Evolutionary conservation across 805 yeast genomes (phyloP), one percentile per base, ranked within the genome.

Genomic region (Wickerhamiella hasegawae): DNA sequence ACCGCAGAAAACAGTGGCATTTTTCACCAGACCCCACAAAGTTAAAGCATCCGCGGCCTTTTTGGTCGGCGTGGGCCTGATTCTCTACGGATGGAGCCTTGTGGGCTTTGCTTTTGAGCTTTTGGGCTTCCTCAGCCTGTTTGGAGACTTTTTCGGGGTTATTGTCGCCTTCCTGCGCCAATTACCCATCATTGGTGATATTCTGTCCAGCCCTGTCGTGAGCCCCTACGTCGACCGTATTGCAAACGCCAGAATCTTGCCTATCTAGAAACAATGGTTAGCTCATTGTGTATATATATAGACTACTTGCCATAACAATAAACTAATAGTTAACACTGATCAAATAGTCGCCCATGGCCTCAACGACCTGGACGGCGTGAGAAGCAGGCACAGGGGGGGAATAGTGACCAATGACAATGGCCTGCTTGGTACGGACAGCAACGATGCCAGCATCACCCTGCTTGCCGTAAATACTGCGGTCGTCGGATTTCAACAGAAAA

Each of bases 81-180:
- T 90, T 36, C 60, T 87, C 38, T 48, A 71, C 46, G 79, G 78
- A 49, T 67, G 76, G 60, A 72, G 96, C 1, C 80, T 90, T 51
- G 48, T 76, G 18, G 98, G 98, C 6, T 87, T 90, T 50, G 53
- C 76, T 2, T 59, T 87, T 27, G 98, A 87, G 55, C 70, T 77
- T 34, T 61, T 85, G 42, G 98, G 98, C n/a, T 82, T 87, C 18
- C 58, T 87, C 40, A 85, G 82, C 5, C 62, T 87, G 25, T 87
- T 90, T 59, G 98, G 84, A 25, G 97, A 90, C 57, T 85, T 90
- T 56, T 80, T 87, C 50, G 83, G 92, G 18, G 81, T 92, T 10
- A 74, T 90, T 31, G 70, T 87, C 10, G 78, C 81, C 45, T 87
- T 90, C 51, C 64, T 87, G 48, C 68, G 96, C 54, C 77, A 92